Percentiles rank a stretch among this genome's conserved stretches.
Evolutionary conservation across 495 filamentous ascomycete species (phyloP).

Genomic region (Staphylotrichum tortipilum): DNA sequence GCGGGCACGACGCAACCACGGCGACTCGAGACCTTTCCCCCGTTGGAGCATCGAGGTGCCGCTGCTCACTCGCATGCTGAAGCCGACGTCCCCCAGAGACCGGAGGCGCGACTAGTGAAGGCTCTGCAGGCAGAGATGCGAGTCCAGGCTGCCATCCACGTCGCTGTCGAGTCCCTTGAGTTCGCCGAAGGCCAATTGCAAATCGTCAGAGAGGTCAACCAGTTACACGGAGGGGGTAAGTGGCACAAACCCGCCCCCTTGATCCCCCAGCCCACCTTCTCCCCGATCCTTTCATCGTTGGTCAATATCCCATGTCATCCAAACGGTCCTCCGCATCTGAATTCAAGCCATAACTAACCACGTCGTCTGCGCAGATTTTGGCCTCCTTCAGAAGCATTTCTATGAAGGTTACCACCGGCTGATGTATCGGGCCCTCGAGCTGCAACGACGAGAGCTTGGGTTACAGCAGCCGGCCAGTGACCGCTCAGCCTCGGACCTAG

Average conservation of each 20-base stretch:
- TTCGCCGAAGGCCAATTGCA: constrained; percentile 25
- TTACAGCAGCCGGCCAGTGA: background rate
- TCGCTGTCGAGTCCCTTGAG: constrained; percentile 25
- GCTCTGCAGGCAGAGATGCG: constrained; percentile 25
- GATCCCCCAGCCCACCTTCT: too few species aligned
- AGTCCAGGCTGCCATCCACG: constrained; percentile 26
- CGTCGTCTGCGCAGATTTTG: constrained; percentile 11
- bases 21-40: background rate
- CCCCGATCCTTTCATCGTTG: too few species aligned
- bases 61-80: background rate
- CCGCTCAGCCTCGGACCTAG: too few species aligned
- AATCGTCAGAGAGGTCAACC: constrained; percentile 20
- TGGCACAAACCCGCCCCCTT: background rate
- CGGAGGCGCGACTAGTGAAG: constrained; percentile 11
- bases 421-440: constrained; percentile 19
- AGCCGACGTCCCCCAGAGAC: background rate
- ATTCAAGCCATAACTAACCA: background rate
- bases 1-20: background rate
- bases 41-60: background rate
- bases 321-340: background rate
- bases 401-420: constrained; percentile 26
- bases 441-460: constrained; percentile 18
- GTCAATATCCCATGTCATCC: background rate
- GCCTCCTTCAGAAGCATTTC: constrained; percentile 19
- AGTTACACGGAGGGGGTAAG: constrained; percentile 18